Evolutionary conservation across 306 rosid genomes (phyloP), one percentile per base, ranked within the genome.

Genomic region (Fragaria ananassa): DNA sequence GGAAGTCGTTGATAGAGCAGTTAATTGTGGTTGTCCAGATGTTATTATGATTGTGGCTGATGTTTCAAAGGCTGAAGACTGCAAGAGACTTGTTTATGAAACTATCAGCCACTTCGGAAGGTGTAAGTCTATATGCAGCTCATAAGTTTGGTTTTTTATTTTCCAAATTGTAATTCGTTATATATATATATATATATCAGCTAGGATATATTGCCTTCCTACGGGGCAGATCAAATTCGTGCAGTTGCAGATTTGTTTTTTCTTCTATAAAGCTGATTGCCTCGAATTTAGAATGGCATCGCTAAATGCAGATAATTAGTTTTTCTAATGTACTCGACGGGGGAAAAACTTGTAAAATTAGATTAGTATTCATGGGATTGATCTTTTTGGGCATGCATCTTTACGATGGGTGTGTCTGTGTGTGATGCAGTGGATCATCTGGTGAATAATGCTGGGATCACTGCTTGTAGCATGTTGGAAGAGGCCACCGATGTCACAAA

Each of bases 351-450:
- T 19, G 27, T 54, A 19, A n/a, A 54, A 19, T 19, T 53, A 53
- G 0, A 51, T 7, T 6, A 18, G 23, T 51, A 50, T 17, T 17
- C 8, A 51, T 53, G 42, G 42, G 42, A 0, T n/a, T 54, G 1
- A 54, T 54, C 27, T 14, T 60, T 60, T 4, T 4, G 65, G 35
- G 18, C 14, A 27, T 61, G 18, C 14, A 27, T 61, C n/a, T 61
- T 46, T 2, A 1, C 53, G 10, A 27, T 41, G 41, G 29, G 41
- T 34, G 14, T 37, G 21, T 4, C 4, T 12, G 3, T 45, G 8
- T 63, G 46, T 74, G 77, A 75, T 65, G 87, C 90, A 87, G 96
- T 93, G 89, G 93, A 93, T 62, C 96, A 91, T 80, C 83, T 93
- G 68, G 93, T 93, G 27, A 91, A 86, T 74, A 91, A 91, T 80